These are phyloP conservation scores for Penicillium sp. DNA, from an alignment of 2,329 filamentous ascomycete genomes.

Conservation along the genomic window DNA sequence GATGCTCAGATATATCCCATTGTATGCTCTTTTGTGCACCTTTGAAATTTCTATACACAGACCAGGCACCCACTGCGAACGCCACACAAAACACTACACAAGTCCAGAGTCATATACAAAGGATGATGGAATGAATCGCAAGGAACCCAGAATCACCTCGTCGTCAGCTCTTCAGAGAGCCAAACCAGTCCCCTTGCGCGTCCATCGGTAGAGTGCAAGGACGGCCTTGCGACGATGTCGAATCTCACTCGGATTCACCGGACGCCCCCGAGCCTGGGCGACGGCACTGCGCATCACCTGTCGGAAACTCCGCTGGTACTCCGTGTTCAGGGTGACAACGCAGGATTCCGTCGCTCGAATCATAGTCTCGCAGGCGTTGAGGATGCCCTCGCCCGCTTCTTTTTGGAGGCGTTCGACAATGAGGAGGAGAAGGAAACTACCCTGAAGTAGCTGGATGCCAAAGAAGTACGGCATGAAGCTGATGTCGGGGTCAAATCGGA, in stretches of 20 bases:
- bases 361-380: slow-evolving; percentile 86
- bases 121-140: background rate
- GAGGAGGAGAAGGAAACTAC: slow-evolving; percentile 77
- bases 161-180: slow-evolving; percentile 45
- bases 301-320: slow-evolving; percentile 94
- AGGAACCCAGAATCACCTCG: background rate
- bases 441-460: slow-evolving; percentile 86
- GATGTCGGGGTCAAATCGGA: slow-evolving; percentile 83
- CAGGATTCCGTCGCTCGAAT: slow-evolving; percentile 89
- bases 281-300: slow-evolving; percentile 92
- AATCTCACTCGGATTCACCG: slow-evolving; percentile 80
- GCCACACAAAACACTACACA: background rate
- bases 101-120: background rate
- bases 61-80: background rate
- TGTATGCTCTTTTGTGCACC: background rate
- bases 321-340: slow-evolving; percentile 84
- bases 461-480: slow-evolving; percentile 98
- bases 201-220: slow-evolving; percentile 83
- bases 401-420: slow-evolving; percentile 85
- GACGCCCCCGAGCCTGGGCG: slow-evolving; percentile 76
- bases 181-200: slow-evolving; percentile 80
- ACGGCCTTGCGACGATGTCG: slow-evolving; percentile 79
- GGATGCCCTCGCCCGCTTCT: slow-evolving; percentile 79
- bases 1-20: background rate
- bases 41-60: background rate